Evolutionary conservation across 225 moss, liverwort and hornwort genomes (phyloP), one percentile per base, ranked within the genome.

Genomic region (Pleurozium schreberi): DNA sequence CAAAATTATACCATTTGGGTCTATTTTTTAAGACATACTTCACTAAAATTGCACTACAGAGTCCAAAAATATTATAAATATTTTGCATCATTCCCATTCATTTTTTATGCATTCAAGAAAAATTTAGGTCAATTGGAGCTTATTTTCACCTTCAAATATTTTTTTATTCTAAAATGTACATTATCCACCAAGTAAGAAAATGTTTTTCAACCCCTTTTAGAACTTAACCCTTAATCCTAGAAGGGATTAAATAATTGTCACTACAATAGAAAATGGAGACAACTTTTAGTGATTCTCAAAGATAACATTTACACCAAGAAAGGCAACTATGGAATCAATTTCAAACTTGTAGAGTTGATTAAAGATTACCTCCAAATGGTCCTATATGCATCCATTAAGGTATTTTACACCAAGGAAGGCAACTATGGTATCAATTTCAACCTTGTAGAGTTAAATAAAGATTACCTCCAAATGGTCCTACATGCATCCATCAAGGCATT

Each of bases 111-210:
- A 1, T 11, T 55, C 8, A 26, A 38, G 11, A 55, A 55, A 57
- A 55, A 10, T 78, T 75, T 25, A n/a, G 36, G 7, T 57, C 0
- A 17, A 36, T 57, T 25, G n/a, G 10, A 55, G 7, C 1, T 17
- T 55, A 50, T 17, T n/a, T 26, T 4, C 38, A 55, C 55, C 15
- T 16, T 78, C 55, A 36, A 55, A 26, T 78, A 25, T 11, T 10
- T 15, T 57, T n/a, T 10, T n/a, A 79, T n/a, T n/a, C 11, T 38
- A 11, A 57, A 57, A 11, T 2, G 1, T 3, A 10, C 0, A 55
- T 25, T 11, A 38, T 23, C 8, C 10, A 36, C 3, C 0, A 36
- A 53, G 3, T 10, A 0, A 4, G 4, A 6, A 55, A 53, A 38
- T 75, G 20, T 21, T 75, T 75, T 50, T 21, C 34, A 50, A 50